Percentiles rank a stretch among this genome's conserved stretches.
phyloP scores from a whole-genome alignment of 1,284 basidiomycete species.

The Athelia psychrophila region DNA sequence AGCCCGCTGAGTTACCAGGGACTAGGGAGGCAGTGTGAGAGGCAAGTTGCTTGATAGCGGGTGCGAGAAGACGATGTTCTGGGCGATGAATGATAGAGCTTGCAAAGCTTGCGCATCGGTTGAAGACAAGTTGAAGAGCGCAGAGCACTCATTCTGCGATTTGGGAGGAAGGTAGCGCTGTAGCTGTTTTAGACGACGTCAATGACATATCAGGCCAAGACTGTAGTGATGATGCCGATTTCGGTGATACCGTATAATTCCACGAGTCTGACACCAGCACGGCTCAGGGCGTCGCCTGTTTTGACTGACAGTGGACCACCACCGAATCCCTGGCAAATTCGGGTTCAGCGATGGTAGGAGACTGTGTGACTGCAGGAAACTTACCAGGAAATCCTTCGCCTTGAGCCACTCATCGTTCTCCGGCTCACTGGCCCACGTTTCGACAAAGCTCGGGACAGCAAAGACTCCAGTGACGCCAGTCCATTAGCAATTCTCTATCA shows the following conservation, averaged over 20 bases:
- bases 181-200: no score
- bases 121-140: neutral
- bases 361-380: neutral
- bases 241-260: conserved; percentile 20
- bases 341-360: neutral
- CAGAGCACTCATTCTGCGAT: neutral
- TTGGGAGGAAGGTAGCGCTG: neutral
- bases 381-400: conserved; percentile 15
- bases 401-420: conserved; percentile 9
- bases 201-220: no score
- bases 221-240: conserved; percentile 2
- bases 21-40: neutral
- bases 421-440: conserved; percentile 12
- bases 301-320: conserved; percentile 17
- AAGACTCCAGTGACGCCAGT: conserved; percentile 10
- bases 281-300: conserved; percentile 16
- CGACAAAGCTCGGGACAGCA: conserved; percentile 18
- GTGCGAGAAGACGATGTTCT: neutral
- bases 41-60: neutral
- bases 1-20: neutral
- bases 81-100: neutral
- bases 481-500: conserved; percentile 9
- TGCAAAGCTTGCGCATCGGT: neutral
- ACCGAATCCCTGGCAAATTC: conserved; percentile 10
- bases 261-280: conserved; percentile 15